phyloP scores from a whole-genome alignment of 768 basidiomycete genomes.

The Pleurotus sapidus region DNA sequence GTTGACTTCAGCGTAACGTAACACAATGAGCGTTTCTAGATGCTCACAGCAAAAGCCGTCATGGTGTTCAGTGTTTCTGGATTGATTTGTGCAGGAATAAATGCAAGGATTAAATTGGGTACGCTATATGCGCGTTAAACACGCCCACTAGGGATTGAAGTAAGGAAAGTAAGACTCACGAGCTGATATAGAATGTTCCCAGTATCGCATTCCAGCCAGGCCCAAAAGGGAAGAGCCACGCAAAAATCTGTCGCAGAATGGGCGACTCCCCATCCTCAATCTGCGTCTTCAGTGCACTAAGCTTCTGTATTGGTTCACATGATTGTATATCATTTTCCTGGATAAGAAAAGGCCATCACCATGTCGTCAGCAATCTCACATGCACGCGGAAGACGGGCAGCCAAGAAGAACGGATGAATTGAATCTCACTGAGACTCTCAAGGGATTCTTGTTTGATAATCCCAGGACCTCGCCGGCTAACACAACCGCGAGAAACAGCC shows the following conservation, averaged over 20 bases:
- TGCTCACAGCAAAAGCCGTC: conserved; percentile 86
- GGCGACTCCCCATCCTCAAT: conserved; percentile 68
- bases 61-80: conserved; percentile 85
- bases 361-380: not conserved
- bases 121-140: conserved; percentile 45
- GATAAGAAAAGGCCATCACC: not conserved
- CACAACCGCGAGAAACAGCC: conserved; percentile 2
- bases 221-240: conserved; percentile 84
- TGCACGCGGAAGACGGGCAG: not conserved
- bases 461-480: not conserved
- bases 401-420: not conserved
- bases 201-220: conserved; percentile 88
- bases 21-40: conserved; percentile 9
- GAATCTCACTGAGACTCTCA: conserved; percentile 14
- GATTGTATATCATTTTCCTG: conserved; percentile 40
- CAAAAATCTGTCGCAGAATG: conserved; percentile 76
- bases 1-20: not conserved
- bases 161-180: conserved; percentile 49
- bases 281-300: conserved; percentile 57
- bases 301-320: conserved; percentile 37
- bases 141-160: conserved; percentile 6
- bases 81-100: conserved; percentile 88
- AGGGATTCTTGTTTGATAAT: not conserved
- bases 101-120: conserved; percentile 92
- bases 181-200: conserved; percentile 95